Evolutionary conservation across 2,329 filamentous ascomycete species (phyloP).

Genomic region (Claviceps digitariae): DNA sequence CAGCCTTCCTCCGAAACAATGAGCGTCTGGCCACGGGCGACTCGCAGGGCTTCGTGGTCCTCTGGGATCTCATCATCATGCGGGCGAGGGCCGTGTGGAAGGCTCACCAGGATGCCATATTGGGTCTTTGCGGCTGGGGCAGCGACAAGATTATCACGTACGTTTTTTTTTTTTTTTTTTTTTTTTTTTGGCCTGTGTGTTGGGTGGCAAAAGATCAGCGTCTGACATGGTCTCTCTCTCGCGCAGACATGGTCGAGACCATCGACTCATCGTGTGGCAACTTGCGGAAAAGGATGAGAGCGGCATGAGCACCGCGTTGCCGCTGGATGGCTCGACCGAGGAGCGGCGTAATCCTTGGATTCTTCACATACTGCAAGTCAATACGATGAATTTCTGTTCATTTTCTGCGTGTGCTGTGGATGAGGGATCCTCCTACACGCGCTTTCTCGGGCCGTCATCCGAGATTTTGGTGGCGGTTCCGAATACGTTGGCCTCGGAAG

Average conservation of each 20-base stretch:
- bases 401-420: conserved; percentile 49
- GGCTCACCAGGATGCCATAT: conserved; percentile 64
- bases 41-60: conserved; percentile 74
- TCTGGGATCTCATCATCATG: conserved; percentile 77
- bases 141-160: conserved; percentile 71
- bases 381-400: conserved; percentile 89
- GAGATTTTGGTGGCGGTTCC: conserved; percentile 65
- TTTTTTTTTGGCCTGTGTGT: not conserved
- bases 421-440: conserved; percentile 10
- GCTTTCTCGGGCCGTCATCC: conserved; percentile 12
- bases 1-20: conserved; percentile 61
- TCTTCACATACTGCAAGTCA: conserved; percentile 71
- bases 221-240: too few relatives aligned
- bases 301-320: conserved; percentile 52
- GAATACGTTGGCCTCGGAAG: conserved; percentile 59
- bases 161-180: conserved; percentile 21
- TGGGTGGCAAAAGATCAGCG: not conserved
- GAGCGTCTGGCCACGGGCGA: conserved; percentile 73
- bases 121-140: conserved; percentile 62
- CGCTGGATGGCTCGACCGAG: conserved; percentile 46
- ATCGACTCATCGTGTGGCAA: conserved; percentile 77
- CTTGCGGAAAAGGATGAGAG: conserved; percentile 47
- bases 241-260: conserved; percentile 81
- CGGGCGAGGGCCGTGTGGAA: conserved; percentile 75
- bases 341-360: conserved; percentile 61